Conservation (phyloP, 371 early-diverging fungal genomes). For the Rhizomucor pusillus region DNA sequence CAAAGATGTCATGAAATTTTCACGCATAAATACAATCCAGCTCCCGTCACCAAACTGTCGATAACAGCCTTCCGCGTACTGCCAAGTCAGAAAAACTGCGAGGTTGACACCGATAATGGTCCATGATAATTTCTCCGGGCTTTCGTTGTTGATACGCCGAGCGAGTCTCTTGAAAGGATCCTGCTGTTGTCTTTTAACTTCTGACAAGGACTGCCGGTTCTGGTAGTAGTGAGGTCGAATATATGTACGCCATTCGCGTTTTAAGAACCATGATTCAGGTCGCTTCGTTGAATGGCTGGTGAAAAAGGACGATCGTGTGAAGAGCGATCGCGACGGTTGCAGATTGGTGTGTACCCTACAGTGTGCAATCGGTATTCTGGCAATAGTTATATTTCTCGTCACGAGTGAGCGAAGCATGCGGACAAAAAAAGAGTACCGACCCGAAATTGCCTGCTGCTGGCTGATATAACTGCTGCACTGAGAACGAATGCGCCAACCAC, state of each 20-base stretch:
- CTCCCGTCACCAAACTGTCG: conserved; percentile 44
- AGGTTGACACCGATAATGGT: conserved; percentile 48
- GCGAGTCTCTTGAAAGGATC: conserved; percentile 24
- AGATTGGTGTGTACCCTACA: too few relatives aligned
- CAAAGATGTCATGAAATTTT: conserved; percentile 41
- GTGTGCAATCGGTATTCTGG: too few relatives aligned
- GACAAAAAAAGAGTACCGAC: too few relatives aligned
- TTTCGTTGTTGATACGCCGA: conserved; percentile 23
- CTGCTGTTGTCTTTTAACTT: conserved; percentile 17
- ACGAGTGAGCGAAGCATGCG: too few relatives aligned
- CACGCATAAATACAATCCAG: conserved; percentile 43
- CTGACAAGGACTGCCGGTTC: conserved; percentile 15
- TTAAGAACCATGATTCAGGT: too few relatives aligned
- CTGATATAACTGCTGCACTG: too few relatives aligned
- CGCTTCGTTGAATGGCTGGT: too few relatives aligned
- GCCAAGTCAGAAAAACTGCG: conserved; percentile 49
- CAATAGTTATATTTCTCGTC: too few relatives aligned
- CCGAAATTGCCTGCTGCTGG: too few relatives aligned
- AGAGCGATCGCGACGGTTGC: too few relatives aligned
- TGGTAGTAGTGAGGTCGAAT: conserved; percentile 38
- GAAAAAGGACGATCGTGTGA: too few relatives aligned
- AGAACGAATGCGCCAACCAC: too few relatives aligned
- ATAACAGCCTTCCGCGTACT: conserved; percentile 48
- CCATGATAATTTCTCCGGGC: conserved; percentile 43
- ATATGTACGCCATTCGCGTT: conserved; percentile 9